Percentiles rank a stretch among this genome's conserved stretches.
These are phyloP conservation scores for Penicillium paneum DNA, from an alignment of 2,329 filamentous ascomycete species.

Conservation along the genomic window DNA sequence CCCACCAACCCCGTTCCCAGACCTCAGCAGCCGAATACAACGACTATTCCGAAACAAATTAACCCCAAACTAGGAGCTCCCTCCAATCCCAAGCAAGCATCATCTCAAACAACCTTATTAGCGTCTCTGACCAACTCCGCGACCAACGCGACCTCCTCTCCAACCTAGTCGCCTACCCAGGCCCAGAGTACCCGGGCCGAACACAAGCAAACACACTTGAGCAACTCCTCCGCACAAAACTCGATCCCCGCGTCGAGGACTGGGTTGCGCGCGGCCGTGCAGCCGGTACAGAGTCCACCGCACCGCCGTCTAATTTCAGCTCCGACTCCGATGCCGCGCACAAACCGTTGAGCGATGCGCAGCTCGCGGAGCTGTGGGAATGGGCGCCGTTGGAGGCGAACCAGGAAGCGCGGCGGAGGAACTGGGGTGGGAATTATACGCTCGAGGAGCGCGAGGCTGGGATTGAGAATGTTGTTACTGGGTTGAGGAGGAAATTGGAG, in stretches of 20 bases:
- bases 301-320: not conserved
- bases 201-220: constrained; percentile 61
- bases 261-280: constrained; percentile 64
- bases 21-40: not conserved
- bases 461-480: constrained; percentile 68
- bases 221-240: constrained; percentile 75
- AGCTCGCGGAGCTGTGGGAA: constrained; percentile 60
- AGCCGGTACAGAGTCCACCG: constrained; percentile 26
- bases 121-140: constrained; percentile 62
- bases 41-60: not conserved
- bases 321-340: not conserved
- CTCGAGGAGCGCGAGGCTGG: constrained; percentile 66
- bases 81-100: constrained; percentile 70
- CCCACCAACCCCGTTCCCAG: not conserved
- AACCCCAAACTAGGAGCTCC: constrained; percentile 54
- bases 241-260: constrained; percentile 73
- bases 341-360: constrained; percentile 40
- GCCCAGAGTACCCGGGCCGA: constrained; percentile 69
- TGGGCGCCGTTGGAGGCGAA: constrained; percentile 53
- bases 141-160: constrained; percentile 66
- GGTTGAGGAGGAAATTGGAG: constrained; percentile 57
- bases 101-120: constrained; percentile 66
- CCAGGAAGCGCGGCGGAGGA: constrained; percentile 43
- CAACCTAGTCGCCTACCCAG: constrained; percentile 70
- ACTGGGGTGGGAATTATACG: constrained; percentile 66